Percentiles rank a stretch among this genome's conserved stretches.
These are phyloP conservation scores for Amyloporia xantha DNA, from an alignment of 768 basidiomycete species.

Conservation along the genomic window DNA sequence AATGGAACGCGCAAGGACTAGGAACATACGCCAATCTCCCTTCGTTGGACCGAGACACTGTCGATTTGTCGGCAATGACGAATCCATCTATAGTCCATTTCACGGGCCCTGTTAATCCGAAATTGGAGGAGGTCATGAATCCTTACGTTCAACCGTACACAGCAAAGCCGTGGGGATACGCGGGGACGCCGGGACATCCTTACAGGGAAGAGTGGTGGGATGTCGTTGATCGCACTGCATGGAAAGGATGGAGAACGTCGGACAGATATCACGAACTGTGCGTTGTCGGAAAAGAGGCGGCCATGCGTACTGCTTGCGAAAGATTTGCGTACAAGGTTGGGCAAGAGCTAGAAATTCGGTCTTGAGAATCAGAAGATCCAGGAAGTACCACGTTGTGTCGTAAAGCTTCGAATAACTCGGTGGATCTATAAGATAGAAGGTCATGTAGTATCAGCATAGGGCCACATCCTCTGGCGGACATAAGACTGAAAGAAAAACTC, in stretches of 20 bases:
- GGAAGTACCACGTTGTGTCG: no score
- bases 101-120: conserved; percentile 48
- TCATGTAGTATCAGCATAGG: no score
- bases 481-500: no score
- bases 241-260: conserved; percentile 31
- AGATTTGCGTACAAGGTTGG: conserved; percentile 3
- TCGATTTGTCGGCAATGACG: conserved; percentile 30
- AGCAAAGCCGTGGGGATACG: conserved; percentile 54
- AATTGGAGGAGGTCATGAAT: conserved; percentile 38
- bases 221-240: conserved; percentile 34
- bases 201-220: conserved; percentile 43
- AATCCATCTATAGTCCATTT: conserved; percentile 49
- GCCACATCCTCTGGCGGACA: no score
- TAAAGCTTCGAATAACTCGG: no score
- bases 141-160: conserved; percentile 46
- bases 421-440: no score
- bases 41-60: conserved; percentile 28
- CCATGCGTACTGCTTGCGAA: neutral
- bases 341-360: no score
- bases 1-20: conserved; percentile 53
- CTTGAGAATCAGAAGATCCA: no score
- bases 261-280: conserved; percentile 17
- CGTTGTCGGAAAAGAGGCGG: conserved; percentile 14
- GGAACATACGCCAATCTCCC: conserved; percentile 42
- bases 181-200: conserved; percentile 45